Base-by-base conservation (phyloP, 2,329 filamentous ascomycete genomes). In the Akanthomyces uredinophilus region DNA sequence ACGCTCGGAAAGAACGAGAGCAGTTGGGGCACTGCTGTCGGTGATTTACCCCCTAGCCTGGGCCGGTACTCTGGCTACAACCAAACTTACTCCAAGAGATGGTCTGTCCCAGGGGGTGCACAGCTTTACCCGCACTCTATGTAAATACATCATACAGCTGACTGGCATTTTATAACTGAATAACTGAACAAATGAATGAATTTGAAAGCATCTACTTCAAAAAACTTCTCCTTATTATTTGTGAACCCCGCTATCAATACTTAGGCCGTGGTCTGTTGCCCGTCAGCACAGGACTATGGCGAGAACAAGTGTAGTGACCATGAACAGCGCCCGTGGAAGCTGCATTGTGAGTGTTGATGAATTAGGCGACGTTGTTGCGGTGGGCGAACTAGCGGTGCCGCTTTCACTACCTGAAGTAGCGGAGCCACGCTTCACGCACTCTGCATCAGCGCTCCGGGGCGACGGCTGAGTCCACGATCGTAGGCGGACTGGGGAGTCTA, bases 31-130 rank as follows among this genome's bases (percentile, higher is more conserved):
- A 88, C 83, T 0, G 69, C 70, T 4, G 69, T 80, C 5, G 74
- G 78, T 63, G 87, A 90, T 70, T 70, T 89, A 44, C 88, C 88
- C 37, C 88, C 87, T 0, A 89, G 84, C 56, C 29, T 80, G 44
- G 75, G 78, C 10, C 64, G 67, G 24, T 81, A 81, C 62, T 50
- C 63, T 1, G 74, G 72, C 0, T 73, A 73, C 59, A 70, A 68
- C 29, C 49, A 64, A 7, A 66, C 68, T 0, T 64, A 56, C 4
- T 62, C 57, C 8, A 58, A 59, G 61, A 11, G 63, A 57, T 47
- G 39, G 63, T 13, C 47, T 24, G 39, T 16, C 20, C 49, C 57
- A 20, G 32, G 47, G n/a, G 18, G 7, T 10, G 46, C 43, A 32
- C 43, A 46, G 24, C 32, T 51, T 1, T 47, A 61, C 4, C 8